A percentile compares a stretch with the other conserved stretches of the same genome.
phyloP scores from a whole-genome alignment of 1,284 basidiomycete species.

The Afroboletus lepidellus region DNA sequence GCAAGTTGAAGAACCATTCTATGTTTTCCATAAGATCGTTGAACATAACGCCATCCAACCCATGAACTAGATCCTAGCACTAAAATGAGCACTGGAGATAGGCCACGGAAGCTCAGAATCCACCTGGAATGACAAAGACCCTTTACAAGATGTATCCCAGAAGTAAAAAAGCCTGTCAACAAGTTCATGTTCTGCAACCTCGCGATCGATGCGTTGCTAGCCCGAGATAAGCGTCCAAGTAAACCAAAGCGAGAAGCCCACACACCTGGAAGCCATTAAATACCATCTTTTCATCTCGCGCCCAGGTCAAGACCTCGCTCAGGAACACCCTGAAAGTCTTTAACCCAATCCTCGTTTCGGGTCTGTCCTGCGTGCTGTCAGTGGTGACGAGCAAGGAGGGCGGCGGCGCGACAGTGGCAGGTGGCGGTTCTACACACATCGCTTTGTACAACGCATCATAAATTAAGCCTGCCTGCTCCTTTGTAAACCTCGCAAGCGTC shows the following conservation, averaged over 20 bases:
- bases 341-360: conserved; percentile 87
- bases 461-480: conserved; percentile 86
- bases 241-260: neutral
- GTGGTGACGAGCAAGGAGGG: conserved; percentile 52
- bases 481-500: conserved; percentile 78
- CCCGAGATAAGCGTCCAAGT: conserved; percentile 19
- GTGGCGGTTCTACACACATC: conserved; percentile 76
- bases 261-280: conserved; percentile 86
- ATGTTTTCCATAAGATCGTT: conserved; percentile 98
- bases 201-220: conserved; percentile 77
- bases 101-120: neutral
- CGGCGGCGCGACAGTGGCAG: conserved; percentile 46
- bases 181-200: conserved; percentile 81
- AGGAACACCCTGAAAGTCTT: conserved; percentile 89
- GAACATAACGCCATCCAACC: conserved; percentile 90
- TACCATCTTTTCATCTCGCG: conserved; percentile 91
- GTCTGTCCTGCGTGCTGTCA: conserved; percentile 69
- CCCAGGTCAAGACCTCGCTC: conserved; percentile 95
- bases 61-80: conserved; percentile 81
- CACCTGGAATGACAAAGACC: conserved; percentile 85
- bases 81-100: conserved; percentile 5
- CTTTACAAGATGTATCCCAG: conserved; percentile 82
- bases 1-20: conserved; percentile 97
- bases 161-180: conserved; percentile 84
- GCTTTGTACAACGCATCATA: conserved; percentile 92